Percentiles rank a stretch among this genome's conserved stretches.
Conservation (phyloP, 768 basidiomycete species). For the Kwoniella newhampshirensis region DNA sequence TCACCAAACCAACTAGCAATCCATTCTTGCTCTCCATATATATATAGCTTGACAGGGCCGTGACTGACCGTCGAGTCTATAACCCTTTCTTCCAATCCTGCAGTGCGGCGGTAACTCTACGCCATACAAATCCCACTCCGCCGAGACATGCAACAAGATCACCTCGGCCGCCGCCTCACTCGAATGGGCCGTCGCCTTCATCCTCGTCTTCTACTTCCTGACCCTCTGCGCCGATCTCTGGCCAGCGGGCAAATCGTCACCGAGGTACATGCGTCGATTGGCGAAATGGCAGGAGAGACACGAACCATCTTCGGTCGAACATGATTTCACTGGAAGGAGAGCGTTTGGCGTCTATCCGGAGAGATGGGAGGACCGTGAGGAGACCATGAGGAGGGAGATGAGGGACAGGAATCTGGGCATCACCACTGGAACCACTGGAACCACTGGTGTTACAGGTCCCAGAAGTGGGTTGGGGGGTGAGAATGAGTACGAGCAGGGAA, state of each 20-base stretch:
- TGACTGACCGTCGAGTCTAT: not conserved
- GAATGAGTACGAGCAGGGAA: not conserved
- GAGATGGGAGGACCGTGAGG: conserved; percentile 39
- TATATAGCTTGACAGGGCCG: not conserved
- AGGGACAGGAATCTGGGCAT: conserved; percentile 24
- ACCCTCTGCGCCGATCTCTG: conserved; percentile 55
- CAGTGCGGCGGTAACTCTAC: conserved; percentile 37
- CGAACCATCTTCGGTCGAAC: conserved; percentile 26
- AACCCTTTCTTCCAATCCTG: not conserved
- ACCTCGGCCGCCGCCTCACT: conserved; percentile 50
- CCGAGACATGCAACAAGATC: conserved; percentile 43
- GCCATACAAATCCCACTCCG: conserved; percentile 23
- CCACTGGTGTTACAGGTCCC: not conserved
- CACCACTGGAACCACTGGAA: not conserved
- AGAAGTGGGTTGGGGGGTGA: not conserved
- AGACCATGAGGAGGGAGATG: conserved; percentile 32
- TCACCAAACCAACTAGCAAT: too few relatives aligned
- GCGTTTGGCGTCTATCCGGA: conserved; percentile 46
- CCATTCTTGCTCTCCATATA: too few relatives aligned
- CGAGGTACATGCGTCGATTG: conserved; percentile 51
- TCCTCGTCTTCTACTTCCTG: conserved; percentile 51
- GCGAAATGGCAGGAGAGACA: conserved; percentile 51
- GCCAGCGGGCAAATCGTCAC: conserved; percentile 53
- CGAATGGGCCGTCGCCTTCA: conserved; percentile 53
- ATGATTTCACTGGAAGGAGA: conserved; percentile 50